These are phyloP conservation scores for Vigna angularis DNA, from an alignment of 306 rosid species.

Conservation along the genomic window DNA sequence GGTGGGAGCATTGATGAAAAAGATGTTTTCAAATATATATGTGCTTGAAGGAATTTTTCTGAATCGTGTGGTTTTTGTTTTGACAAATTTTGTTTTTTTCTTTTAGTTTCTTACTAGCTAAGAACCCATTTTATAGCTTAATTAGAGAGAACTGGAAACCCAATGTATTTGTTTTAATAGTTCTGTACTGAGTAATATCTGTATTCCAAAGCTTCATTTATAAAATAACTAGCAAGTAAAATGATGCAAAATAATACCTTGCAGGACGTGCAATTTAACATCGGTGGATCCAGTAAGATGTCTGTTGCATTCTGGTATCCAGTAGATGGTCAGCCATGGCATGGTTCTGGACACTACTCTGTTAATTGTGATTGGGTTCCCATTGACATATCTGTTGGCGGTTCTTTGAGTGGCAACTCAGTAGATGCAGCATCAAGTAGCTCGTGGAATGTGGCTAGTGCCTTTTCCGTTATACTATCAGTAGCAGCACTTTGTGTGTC, in stretches of 20 bases:
- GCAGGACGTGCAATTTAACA: slow-evolving; percentile 92
- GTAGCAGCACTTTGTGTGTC: slow-evolving; percentile 86
- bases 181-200: neutral
- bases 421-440: slow-evolving; percentile 43
- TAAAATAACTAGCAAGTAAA: slow-evolving; percentile 25
- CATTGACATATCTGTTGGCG: slow-evolving; percentile 65
- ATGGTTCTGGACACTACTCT: slow-evolving; percentile 90
- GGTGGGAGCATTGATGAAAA: neutral
- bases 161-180: slow-evolving; percentile 18
- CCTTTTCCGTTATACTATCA: slow-evolving; percentile 85
- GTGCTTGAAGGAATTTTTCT: slow-evolving; percentile 28
- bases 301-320: slow-evolving; percentile 98
- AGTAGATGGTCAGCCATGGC: slow-evolving; percentile 80
- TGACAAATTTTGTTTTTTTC: slow-evolving; percentile 19
- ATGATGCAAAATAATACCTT: slow-evolving; percentile 50
- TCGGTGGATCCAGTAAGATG: slow-evolving; percentile 83
- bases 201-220: slow-evolving; percentile 29
- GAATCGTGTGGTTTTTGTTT: slow-evolving; percentile 26
- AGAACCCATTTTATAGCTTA: slow-evolving; percentile 8
- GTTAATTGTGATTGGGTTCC: slow-evolving; percentile 89
- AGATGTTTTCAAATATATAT: slow-evolving; percentile 21
- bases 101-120: slow-evolving; percentile 1
- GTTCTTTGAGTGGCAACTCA: slow-evolving; percentile 47
- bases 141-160: slow-evolving; percentile 23
- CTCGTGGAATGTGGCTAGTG: slow-evolving; percentile 68